Conservation (phyloP, 805 yeast species). For the Kuraishia floccosa region DNA sequence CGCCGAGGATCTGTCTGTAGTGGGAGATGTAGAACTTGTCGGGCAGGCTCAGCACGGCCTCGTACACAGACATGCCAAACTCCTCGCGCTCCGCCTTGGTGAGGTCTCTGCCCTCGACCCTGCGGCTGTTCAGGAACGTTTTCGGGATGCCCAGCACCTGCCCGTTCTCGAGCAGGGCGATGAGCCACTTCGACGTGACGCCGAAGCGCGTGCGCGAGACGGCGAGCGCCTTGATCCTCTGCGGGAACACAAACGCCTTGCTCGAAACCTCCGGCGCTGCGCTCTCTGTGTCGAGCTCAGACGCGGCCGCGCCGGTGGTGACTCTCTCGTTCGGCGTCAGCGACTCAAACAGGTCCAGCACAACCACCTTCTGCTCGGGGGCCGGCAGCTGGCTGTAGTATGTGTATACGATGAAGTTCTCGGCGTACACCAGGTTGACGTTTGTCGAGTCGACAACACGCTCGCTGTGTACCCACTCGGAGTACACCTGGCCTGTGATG, state of each 20-base stretch:
- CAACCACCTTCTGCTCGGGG: slow-evolving; percentile 45
- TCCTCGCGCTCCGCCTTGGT: slow-evolving; percentile 43
- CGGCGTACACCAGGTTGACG: slow-evolving; percentile 57
- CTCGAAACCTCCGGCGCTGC: slow-evolving; percentile 34
- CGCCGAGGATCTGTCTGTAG: slow-evolving; percentile 25
- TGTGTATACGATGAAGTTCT: slow-evolving; percentile 72
- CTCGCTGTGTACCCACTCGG: slow-evolving; percentile 27
- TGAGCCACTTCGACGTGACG: slow-evolving; percentile 54
- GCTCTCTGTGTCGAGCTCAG: slow-evolving; percentile 20
- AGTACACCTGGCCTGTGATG: slow-evolving; percentile 54
- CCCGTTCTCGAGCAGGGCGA: slow-evolving; percentile 49
- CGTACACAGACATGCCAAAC: slow-evolving; percentile 51
- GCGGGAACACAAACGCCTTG: slow-evolving; percentile 56
- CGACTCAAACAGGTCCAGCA: slow-evolving; percentile 74
- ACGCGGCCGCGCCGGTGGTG: slow-evolving; percentile 10
- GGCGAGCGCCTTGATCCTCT: slow-evolving; percentile 36
- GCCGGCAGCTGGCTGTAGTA: slow-evolving; percentile 39
- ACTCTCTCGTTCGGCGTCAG: slow-evolving; percentile 33
- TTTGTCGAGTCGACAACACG: slow-evolving; percentile 22
- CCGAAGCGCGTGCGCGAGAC: slow-evolving; percentile 53
- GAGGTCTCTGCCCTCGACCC: slow-evolving; percentile 46
- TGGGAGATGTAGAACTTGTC: slow-evolving; percentile 42
- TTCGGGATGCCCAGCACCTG: slow-evolving; percentile 66
- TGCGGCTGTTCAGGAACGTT: slow-evolving; percentile 51
- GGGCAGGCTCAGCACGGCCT: slow-evolving; percentile 43